Conservation (phyloP, 192 early-diverging fungal species). For the Jimgerdemannia lactiflua region DNA sequence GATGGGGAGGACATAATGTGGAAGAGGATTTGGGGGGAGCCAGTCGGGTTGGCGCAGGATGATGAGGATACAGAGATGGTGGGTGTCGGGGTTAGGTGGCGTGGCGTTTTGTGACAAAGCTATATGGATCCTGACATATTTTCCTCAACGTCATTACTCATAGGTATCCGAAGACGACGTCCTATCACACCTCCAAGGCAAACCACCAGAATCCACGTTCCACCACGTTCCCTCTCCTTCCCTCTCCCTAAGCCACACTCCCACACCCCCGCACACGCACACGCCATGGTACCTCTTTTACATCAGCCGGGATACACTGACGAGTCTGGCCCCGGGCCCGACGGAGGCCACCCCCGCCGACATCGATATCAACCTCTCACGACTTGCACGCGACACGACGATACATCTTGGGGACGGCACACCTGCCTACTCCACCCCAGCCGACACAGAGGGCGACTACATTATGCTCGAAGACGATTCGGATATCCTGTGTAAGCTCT, state of each 20-base stretch:
- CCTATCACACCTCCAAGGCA: neutral
- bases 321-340: neutral
- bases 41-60: neutral
- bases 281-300: constrained; percentile 2
- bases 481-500: neutral
- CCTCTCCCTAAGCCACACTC: neutral
- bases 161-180: neutral
- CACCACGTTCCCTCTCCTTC: neutral
- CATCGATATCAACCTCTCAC: neutral
- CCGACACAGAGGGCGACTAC: neutral
- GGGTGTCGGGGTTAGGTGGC: too few species aligned
- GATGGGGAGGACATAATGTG: neutral
- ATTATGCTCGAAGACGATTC: neutral
- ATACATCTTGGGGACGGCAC: neutral
- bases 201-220: neutral
- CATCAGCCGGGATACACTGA: neutral
- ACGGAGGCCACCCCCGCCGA: neutral
- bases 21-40: neutral
- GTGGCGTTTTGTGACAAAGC: too few species aligned
- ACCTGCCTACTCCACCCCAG: neutral
- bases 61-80: neutral
- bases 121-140: too few species aligned
- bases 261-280: neutral
- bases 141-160: neutral
- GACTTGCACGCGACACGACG: neutral